Evolutionary conservation across 257 asterid species (phyloP).

Genomic region (Solanum chilense): DNA sequence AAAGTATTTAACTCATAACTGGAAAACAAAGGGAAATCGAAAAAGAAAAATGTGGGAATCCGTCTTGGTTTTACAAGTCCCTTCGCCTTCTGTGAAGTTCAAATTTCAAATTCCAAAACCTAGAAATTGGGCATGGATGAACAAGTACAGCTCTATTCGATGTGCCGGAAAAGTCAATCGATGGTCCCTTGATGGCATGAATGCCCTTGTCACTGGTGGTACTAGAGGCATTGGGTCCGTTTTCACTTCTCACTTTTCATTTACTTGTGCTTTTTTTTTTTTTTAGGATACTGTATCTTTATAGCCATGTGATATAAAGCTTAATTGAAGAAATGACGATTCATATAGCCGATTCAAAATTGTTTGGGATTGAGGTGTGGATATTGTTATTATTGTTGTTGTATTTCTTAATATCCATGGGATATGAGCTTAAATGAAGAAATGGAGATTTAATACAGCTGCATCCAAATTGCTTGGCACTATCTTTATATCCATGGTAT

Average conservation of each 20-base stretch:
- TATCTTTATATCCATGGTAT: not conserved
- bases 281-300: not conserved
- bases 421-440: not conserved
- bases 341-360: too few species aligned
- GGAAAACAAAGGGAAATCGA: too few species aligned
- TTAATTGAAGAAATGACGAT: too few species aligned
- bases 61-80: not conserved
- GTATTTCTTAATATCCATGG: too few species aligned
- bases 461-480: not conserved
- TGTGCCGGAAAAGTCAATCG: not conserved
- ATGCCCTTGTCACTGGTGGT: slow-evolving; percentile 58
- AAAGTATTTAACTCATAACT: not conserved
- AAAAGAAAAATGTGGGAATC: not conserved
- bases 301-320: too few species aligned
- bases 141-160: not conserved
- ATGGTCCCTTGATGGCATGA: slow-evolving; percentile 51
- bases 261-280: not conserved
- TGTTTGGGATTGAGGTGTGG: too few species aligned
- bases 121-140: not conserved
- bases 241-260: not conserved
- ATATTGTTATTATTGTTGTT: too few species aligned
- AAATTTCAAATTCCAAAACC: not conserved
- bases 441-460: not conserved
- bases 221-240: slow-evolving; percentile 51
- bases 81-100: not conserved